Conservation (phyloP, 192 early-diverging fungal genomes). For the Coemansia sp. region DNA sequence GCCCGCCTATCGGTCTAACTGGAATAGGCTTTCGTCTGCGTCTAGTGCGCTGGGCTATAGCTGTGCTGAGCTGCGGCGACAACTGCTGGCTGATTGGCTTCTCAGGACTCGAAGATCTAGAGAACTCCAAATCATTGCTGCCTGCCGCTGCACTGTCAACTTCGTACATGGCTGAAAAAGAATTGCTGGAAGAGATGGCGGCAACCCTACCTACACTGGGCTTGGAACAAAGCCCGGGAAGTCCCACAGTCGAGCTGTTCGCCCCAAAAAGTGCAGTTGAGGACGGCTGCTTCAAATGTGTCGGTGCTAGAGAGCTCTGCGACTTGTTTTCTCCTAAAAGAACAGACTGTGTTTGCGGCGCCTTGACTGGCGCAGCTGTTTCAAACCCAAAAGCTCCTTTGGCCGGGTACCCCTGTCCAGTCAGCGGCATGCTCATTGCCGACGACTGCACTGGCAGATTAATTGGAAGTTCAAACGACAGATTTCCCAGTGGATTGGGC, state of each 20-base stretch:
- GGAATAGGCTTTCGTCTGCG: background rate
- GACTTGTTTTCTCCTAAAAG: background rate
- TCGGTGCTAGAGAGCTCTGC: background rate
- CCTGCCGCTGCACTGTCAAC: background rate
- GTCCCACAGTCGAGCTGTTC: background rate
- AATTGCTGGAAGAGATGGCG: background rate
- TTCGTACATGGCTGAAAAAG: background rate
- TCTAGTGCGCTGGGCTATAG: background rate
- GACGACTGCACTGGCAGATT: slow-evolving; percentile 31
- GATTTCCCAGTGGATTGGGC: slow-evolving; percentile 49
- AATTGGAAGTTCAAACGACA: slow-evolving; percentile 46
- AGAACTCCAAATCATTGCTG: background rate
- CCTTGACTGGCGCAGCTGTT: background rate
- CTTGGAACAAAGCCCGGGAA: slow-evolving; percentile 2
- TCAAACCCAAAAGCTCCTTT: background rate
- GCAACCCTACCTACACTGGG: background rate
- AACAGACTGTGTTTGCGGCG: background rate
- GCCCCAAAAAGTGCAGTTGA: background rate
- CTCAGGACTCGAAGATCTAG: slow-evolving; percentile 11
- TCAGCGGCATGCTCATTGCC: slow-evolving; percentile 13
- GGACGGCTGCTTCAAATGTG: background rate
- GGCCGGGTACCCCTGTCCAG: background rate
- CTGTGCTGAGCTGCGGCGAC: background rate
- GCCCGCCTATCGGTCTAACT: background rate
- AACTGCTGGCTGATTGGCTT: slow-evolving; percentile 18